Base-by-base conservation (phyloP, 2,329 filamentous ascomycete genomes). In the Zymoseptoria ardabiliae region DNA sequence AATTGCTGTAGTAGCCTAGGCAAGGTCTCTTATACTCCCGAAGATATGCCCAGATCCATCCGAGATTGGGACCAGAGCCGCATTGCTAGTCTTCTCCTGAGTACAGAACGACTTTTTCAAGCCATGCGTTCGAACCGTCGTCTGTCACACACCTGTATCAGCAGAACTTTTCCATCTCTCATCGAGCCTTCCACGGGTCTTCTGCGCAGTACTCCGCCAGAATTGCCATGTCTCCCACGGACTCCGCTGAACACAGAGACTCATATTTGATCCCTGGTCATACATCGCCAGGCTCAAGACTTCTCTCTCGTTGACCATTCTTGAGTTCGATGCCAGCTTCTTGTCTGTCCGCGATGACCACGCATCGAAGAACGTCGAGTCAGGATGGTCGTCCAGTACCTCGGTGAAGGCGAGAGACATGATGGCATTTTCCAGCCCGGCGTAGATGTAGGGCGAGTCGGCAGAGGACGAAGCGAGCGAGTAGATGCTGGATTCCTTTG, bases 251-350 rank as follows among this genome's bases (percentile, higher is more conserved):
- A 75, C 69, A 48, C 72, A 65, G 45, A 78, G 64, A 60, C 73
- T 74, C 75, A 77, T 75, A 22, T 65, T 61, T 10, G 62, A 66
- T 1, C 71, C 72, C 59, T 80, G 78, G 57, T 78, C 76, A 58
- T 79, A 80, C 75, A 79, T 77, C 0, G 77, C 75, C 11, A 80
- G 62, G 28, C 73, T 72, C 22, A 78, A 57, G 3, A 76, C 72
- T 21, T 78, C 72, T 17, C 70, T 69, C 11, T 63, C 65, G 0
- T 59, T 30, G 55, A 63, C 60, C 10, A 60, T 49, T 21, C 54
- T 45, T 13, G 54, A 21, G n/a, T 6, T 17, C 7, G 35, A 51
- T 1, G 45, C 52, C 9, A 20, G 9, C 35, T 48, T 48, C 53
- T 50, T 21, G 20, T 49, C 22, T 9, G 17, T 21, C 13, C 49